Conservation (phyloP, 2,329 filamentous ascomycete species). For the Zopfia rhizophila region DNA sequence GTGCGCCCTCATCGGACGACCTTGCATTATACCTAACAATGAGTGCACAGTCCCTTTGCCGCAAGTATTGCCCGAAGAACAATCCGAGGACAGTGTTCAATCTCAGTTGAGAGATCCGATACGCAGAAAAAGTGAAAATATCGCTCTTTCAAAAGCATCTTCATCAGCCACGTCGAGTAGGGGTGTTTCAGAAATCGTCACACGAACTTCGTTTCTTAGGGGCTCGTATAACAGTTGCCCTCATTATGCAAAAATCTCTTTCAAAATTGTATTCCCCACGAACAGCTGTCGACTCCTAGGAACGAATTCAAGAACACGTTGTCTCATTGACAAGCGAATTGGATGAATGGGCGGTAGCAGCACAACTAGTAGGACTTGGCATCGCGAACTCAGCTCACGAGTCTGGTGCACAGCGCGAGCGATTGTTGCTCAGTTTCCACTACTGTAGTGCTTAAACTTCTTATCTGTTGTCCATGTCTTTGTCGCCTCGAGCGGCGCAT, state of each 20-base stretch:
- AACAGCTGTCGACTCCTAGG: conserved; percentile 45
- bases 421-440: too few species aligned
- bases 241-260: conserved; percentile 28
- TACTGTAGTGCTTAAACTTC: conserved; percentile 39
- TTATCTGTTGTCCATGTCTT: conserved; percentile 43
- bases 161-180: conserved; percentile 8
- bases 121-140: neutral
- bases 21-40: conserved; percentile 35
- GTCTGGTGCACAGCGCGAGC: too few species aligned
- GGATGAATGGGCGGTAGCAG: conserved; percentile 36
- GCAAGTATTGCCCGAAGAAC: conserved; percentile 27
- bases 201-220: conserved; percentile 10
- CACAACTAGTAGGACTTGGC: conserved; percentile 26
- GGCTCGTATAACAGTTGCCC: conserved; percentile 22
- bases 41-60: conserved; percentile 33
- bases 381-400: too few species aligned
- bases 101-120: conserved; percentile 2
- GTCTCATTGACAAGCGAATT: conserved; percentile 36
- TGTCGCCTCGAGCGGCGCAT: conserved; percentile 39
- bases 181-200: conserved; percentile 10
- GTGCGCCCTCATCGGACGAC: conserved; percentile 41
- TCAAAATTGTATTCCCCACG: conserved; percentile 44
- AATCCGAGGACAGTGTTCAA: conserved; percentile 7
- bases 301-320: conserved; percentile 41
- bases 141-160: conserved; percentile 2